Percentiles rank a stretch among this genome's conserved stretches.
Conservation (phyloP, 2,329 filamentous ascomycete species). For the Acrocalymma vagum region DNA sequence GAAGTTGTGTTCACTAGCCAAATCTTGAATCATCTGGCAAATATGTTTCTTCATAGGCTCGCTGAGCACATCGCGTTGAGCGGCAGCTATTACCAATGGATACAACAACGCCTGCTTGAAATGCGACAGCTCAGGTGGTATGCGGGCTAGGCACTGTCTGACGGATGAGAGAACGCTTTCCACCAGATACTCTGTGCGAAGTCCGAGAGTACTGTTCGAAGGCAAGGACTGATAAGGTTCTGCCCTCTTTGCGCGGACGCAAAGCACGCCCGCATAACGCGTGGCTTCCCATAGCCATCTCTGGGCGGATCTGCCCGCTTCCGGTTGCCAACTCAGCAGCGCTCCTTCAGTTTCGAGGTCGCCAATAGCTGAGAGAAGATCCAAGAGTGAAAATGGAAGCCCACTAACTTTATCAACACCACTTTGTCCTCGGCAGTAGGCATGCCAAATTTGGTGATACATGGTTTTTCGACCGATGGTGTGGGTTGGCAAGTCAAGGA, state of each 20-base stretch:
- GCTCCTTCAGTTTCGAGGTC: neutral
- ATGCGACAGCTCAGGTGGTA: neutral
- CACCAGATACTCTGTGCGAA: neutral
- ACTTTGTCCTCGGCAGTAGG: slow-evolving; percentile 5
- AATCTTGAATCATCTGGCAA: slow-evolving; percentile 1
- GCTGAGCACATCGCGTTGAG: slow-evolving; percentile 1
- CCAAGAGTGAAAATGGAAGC: slow-evolving; percentile 10
- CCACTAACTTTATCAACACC: slow-evolving; percentile 7
- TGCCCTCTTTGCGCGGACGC: neutral
- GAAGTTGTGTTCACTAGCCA: slow-evolving; percentile 4
- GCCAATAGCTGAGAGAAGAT: slow-evolving; percentile 4
- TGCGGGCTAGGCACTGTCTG: slow-evolving; percentile 1
- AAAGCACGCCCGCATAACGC: slow-evolving; percentile 3
- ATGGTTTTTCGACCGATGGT: slow-evolving; percentile 4
- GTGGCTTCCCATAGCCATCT: slow-evolving; percentile 5
- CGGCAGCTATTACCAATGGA: slow-evolving; percentile 7
- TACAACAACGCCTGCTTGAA: slow-evolving; percentile 8
- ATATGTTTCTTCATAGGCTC: slow-evolving; percentile 1
- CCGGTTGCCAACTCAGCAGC: neutral
- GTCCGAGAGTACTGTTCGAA: neutral
- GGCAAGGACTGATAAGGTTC: neutral
- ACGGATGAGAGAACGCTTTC: slow-evolving; percentile 1
- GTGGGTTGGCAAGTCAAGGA: slow-evolving; percentile 8
- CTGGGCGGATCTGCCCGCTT: slow-evolving; percentile 1
- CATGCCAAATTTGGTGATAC: slow-evolving; percentile 5